These are phyloP conservation scores for Phylloporus sp. DNA, from an alignment of 768 basidiomycete species.

Conservation along the genomic window DNA sequence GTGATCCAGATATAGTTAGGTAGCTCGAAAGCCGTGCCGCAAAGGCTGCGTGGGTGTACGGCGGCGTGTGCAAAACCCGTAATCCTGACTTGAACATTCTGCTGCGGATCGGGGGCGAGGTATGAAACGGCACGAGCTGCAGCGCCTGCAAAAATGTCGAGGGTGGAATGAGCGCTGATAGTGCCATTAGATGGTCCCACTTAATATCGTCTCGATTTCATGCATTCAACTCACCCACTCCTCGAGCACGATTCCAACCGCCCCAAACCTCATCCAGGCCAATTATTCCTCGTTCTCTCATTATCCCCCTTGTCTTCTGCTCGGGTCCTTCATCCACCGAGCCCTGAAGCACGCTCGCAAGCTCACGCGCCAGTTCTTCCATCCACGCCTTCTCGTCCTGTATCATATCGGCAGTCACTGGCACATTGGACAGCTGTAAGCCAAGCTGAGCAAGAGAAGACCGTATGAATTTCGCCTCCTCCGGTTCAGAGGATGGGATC, in stretches of 20 bases:
- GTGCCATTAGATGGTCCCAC: background rate
- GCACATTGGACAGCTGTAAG: constrained; percentile 67
- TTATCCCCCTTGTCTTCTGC: constrained; percentile 47
- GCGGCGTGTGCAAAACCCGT: constrained; percentile 78
- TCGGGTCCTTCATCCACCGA: constrained; percentile 14
- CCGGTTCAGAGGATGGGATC: constrained; percentile 52
- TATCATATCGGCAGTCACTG: constrained; percentile 87
- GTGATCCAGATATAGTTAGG: constrained; percentile 45
- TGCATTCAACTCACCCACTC: constrained; percentile 55
- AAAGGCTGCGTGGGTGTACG: constrained; percentile 66
- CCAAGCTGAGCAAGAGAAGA: constrained; percentile 89
- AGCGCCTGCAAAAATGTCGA: constrained; percentile 75
- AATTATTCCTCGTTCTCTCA: constrained; percentile 75
- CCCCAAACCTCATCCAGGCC: constrained; percentile 94
- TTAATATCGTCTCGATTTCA: background rate
- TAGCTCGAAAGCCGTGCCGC: constrained; percentile 55
- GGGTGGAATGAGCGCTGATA: constrained; percentile 84
- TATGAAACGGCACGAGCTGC: constrained; percentile 60
- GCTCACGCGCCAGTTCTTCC: constrained; percentile 76
- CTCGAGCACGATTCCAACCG: constrained; percentile 89
- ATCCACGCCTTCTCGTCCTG: constrained; percentile 75
- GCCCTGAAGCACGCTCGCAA: constrained; percentile 66
- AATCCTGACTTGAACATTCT: constrained; percentile 72
- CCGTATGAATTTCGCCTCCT: constrained; percentile 83
- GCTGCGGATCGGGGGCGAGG: constrained; percentile 59